Base-by-base conservation (phyloP, 1,284 basidiomycete genomes). In the Microbotryomycetes sp. region DNA sequence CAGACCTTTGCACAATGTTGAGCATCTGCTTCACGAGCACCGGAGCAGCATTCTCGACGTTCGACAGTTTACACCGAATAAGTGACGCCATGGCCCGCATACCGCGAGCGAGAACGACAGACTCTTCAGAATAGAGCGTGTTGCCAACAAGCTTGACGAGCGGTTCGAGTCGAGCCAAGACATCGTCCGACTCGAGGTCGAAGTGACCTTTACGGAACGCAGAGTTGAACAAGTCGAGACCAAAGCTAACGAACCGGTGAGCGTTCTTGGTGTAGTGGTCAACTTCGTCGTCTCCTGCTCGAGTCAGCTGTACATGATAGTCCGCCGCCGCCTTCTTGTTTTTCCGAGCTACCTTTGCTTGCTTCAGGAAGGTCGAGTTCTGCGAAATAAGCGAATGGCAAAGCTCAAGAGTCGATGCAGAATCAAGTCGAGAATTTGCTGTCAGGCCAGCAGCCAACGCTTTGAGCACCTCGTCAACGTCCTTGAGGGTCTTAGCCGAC, bases 321-420 rank as follows among this genome's bases (percentile, higher is more conserved):
- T 87, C 82, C 41, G 82, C 79, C 57, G 74, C 60, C 61, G 71
- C 73, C 69, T 70, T 70, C 60, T 75, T 60, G 18, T 66, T 65
- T 49, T 74, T 71, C n/a, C 57, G 59, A 4, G 61, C 50, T 21
- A 26, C 53, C 56, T 68, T 54, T 48, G 66, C 61, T 52, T 59
- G 72, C 47, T 74, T 72, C 47, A 79, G 72, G 76, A 94, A 96
- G 51, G 82, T 81, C 52, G 91, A 87, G 73, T 97, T 97, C 71
- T 93, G 89, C 64, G 82, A 89, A 75, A 98, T 85, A 35, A 98
- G 81, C 0, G 90, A 89, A 72, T 93, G 86, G 72, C 90, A 97
- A 7, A 98, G 80, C 26, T 85, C 82, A 47, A 98, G 79, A 26
- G 96, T 77, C 61, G 89, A 88, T 11, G 79, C 74, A 0, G 89